These are phyloP conservation scores for Ephemerocybe angulata DNA, from an alignment of 768 basidiomycete genomes.

Conservation along the genomic window DNA sequence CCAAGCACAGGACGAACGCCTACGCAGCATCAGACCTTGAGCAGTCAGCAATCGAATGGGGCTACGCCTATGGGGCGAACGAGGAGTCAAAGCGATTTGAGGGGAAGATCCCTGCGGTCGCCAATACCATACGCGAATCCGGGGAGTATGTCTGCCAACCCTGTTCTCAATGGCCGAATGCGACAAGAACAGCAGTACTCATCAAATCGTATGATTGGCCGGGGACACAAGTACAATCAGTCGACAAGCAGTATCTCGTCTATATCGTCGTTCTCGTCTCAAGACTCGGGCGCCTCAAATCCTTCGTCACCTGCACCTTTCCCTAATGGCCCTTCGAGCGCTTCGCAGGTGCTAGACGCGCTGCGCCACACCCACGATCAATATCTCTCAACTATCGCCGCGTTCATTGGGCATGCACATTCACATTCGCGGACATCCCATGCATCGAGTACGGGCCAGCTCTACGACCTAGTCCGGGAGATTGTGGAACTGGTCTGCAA, in stretches of 20 bases:
- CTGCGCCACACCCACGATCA: slow-evolving; percentile 85
- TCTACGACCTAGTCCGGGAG: slow-evolving; percentile 94
- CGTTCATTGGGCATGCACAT: slow-evolving; percentile 96
- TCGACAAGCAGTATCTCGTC: slow-evolving; percentile 75
- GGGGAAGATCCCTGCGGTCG: slow-evolving; percentile 8
- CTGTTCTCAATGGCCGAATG: not conserved
- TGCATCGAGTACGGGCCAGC: slow-evolving; percentile 87
- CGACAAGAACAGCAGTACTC: slow-evolving; percentile 8
- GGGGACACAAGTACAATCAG: slow-evolving; percentile 39
- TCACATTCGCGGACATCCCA: slow-evolving; percentile 87
- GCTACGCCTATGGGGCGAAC: slow-evolving; percentile 5
- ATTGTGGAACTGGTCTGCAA: slow-evolving; percentile 93
- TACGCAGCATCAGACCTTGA: slow-evolving; percentile 25
- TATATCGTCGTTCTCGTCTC: slow-evolving; percentile 64
- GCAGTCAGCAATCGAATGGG: slow-evolving; percentile 17
- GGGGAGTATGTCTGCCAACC: slow-evolving; percentile 6
- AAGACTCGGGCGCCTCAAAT: slow-evolving; percentile 48
- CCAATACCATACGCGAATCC: not conserved
- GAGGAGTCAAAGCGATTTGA: slow-evolving; percentile 13
- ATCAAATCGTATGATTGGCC: slow-evolving; percentile 29
- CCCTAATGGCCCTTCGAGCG: slow-evolving; percentile 68
- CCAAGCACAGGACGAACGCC: slow-evolving; percentile 29
- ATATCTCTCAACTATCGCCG: slow-evolving; percentile 90
- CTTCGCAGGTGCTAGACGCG: slow-evolving; percentile 67
- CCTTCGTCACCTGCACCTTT: slow-evolving; percentile 51